A percentile compares a stretch with the other conserved stretches of the same genome.
Conservation (phyloP, 2,329 filamentous ascomycete species). For the Trichoderma afroharzianum region DNA sequence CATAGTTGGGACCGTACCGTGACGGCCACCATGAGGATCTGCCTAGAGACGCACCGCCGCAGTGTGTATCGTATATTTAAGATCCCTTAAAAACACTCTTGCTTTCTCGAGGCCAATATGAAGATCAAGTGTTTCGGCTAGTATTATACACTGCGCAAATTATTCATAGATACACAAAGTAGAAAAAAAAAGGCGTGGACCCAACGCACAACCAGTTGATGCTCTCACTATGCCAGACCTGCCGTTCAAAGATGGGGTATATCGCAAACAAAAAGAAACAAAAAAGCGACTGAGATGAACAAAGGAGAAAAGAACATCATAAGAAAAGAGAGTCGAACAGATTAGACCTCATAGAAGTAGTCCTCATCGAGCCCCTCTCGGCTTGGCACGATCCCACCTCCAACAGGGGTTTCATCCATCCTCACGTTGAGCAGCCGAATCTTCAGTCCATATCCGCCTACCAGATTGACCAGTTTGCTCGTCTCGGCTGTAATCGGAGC, state of each 20-base stretch:
- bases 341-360: slow-evolving; percentile 79
- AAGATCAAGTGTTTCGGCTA: not conserved
- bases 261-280: slow-evolving; percentile 5
- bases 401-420: slow-evolving; percentile 69
- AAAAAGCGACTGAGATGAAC: not conserved
- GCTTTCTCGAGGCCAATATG: not conserved
- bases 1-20: not conserved
- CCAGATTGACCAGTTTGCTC: slow-evolving; percentile 79
- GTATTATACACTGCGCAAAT: slow-evolving; percentile 3
- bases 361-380: slow-evolving; percentile 85
- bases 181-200: slow-evolving; percentile 8
- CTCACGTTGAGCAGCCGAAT: slow-evolving; percentile 88
- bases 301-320: not conserved
- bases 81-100: not conserved
- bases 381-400: slow-evolving; percentile 72
- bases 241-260: slow-evolving; percentile 16
- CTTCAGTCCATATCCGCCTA: slow-evolving; percentile 87
- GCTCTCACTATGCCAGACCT: slow-evolving; percentile 17
- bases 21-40: not conserved
- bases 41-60: not conserved
- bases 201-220: slow-evolving; percentile 17
- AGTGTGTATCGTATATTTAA: not conserved
- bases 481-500: slow-evolving; percentile 96
- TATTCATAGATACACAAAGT: slow-evolving; percentile 6
- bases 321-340: not conserved